phyloP scores from a whole-genome alignment of 1,284 basidiomycete genomes.

The Rugosomyces carneus region DNA sequence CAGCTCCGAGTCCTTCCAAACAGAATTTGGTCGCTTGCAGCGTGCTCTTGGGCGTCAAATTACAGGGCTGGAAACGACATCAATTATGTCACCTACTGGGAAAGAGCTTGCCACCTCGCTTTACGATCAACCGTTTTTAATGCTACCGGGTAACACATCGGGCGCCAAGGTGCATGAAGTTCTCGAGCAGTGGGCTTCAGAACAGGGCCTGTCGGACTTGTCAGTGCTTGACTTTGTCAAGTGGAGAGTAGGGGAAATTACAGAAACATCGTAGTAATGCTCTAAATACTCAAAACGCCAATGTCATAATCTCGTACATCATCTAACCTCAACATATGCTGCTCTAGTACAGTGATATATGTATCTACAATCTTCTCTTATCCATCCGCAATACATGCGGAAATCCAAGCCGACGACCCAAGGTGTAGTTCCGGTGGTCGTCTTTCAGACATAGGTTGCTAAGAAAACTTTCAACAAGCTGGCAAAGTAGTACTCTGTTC shows the following conservation, averaged over 20 bases:
- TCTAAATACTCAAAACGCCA: neutral
- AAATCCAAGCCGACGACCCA: conserved; percentile 36
- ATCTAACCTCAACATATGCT: neutral
- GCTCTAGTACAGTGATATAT: neutral
- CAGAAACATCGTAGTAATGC: conserved; percentile 4
- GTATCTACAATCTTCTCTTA: conserved; percentile 10
- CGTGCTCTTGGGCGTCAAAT: conserved; percentile 81
- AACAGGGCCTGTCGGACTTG: conserved; percentile 45
- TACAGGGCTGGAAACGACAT: conserved; percentile 77
- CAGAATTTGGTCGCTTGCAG: conserved; percentile 62
- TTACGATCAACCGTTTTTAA: conserved; percentile 81
- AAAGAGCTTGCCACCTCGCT: conserved; percentile 56
- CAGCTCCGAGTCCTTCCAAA: conserved; percentile 36
- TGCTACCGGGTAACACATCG: conserved; percentile 49
- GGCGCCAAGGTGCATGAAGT: conserved; percentile 58
- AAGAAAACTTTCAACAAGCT: neutral
- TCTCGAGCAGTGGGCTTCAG: conserved; percentile 61
- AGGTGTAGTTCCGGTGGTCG: conserved; percentile 40
- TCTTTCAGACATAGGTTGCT: conserved; percentile 59
- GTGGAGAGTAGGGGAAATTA: conserved; percentile 58
- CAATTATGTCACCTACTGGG: conserved; percentile 37
- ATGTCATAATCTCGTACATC: neutral
- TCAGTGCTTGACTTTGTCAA: conserved; percentile 59
- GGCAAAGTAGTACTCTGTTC: conserved; percentile 2
- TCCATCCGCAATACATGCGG: conserved; percentile 31